Evolutionary conservation across 2,329 filamentous ascomycete genomes (phyloP).

Genomic region (Diaporthe aspalathi): DNA sequence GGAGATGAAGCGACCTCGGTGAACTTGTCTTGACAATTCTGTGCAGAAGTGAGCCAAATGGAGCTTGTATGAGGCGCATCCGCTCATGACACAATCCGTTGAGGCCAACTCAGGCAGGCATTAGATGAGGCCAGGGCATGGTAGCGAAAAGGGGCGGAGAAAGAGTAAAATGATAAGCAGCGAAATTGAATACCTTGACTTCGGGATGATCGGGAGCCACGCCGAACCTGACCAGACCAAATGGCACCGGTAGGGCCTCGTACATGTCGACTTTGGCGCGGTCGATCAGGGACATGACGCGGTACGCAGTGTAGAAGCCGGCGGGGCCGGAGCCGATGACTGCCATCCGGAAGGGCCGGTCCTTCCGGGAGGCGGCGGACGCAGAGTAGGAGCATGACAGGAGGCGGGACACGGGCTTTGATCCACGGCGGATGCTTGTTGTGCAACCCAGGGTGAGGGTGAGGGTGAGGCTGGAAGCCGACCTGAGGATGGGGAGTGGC

Average conservation of each 20-base stretch:
- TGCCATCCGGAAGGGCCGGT: constrained; percentile 79
- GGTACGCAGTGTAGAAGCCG: constrained; percentile 93
- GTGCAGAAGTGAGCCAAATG: constrained; percentile 21
- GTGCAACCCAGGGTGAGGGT: constrained; percentile 14
- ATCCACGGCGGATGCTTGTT: background rate
- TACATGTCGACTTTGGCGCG: constrained; percentile 92
- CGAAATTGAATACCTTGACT: constrained; percentile 79
- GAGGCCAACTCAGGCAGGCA: no score
- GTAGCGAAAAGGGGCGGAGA: no score
- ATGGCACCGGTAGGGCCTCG: constrained; percentile 91
- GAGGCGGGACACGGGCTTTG: background rate
- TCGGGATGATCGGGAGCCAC: constrained; percentile 99
- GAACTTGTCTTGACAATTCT: constrained; percentile 97
- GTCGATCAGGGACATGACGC: constrained; percentile 80
- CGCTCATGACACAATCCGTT: background rate
- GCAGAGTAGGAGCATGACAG: constrained; percentile 34
- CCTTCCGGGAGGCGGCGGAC: constrained; percentile 43
- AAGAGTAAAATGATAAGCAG: no score
- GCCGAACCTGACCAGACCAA: constrained; percentile 90
- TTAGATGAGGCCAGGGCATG: background rate
- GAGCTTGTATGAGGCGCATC: background rate
- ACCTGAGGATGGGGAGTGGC: constrained; percentile 25
- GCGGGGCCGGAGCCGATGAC: constrained; percentile 94
- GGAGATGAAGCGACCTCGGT: constrained; percentile 85
- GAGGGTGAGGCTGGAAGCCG: constrained; percentile 4